These are phyloP conservation scores for Picochlorum sp. DNA, from an alignment of 139 green algal genomes.

Conservation along the genomic window DNA sequence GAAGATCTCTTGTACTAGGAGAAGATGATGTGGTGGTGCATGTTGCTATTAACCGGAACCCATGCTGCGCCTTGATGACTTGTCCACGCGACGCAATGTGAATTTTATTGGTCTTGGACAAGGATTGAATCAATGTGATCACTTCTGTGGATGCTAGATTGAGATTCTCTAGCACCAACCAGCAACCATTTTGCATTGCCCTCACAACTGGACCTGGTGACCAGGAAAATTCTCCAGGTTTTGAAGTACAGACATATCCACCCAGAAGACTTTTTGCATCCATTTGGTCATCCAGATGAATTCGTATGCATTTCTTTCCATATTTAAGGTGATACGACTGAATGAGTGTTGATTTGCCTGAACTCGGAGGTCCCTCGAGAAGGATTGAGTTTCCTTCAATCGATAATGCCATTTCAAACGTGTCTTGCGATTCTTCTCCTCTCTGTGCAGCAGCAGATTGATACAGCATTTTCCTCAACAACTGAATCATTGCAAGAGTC, in stretches of 20 bases:
- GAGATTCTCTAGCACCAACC: slow-evolving; percentile 92
- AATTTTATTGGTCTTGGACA: slow-evolving; percentile 73
- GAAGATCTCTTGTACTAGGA: too few species aligned
- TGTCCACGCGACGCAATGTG: slow-evolving; percentile 62
- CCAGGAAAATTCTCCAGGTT: slow-evolving; percentile 94
- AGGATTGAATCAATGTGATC: slow-evolving; percentile 71
- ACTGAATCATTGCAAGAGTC: too few species aligned
- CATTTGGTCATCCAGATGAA: slow-evolving; percentile 94
- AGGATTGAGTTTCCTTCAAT: too few species aligned
- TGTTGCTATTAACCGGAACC: slow-evolving; percentile 83
- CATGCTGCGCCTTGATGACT: slow-evolving; percentile 47
- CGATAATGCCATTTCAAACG: too few species aligned
- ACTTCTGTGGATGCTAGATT: slow-evolving; percentile 87
- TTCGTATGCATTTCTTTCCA: slow-evolving; percentile 36
- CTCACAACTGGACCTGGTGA: slow-evolving; percentile 82
- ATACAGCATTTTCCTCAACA: too few species aligned
- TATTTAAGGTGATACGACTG: neutral
- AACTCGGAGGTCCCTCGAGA: neutral
- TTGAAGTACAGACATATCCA: slow-evolving; percentile 79
- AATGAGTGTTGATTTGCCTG: neutral
- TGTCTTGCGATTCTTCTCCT: too few species aligned
- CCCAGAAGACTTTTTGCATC: slow-evolving; percentile 92
- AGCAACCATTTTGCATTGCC: slow-evolving; percentile 75
- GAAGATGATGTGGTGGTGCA: slow-evolving; percentile 14
- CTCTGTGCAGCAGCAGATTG: too few species aligned